Percentiles rank a stretch among this genome's conserved stretches.
Conservation (phyloP, 202 grass and related monocot genomes). For the Miscanthus sacchariflorus region DNA sequence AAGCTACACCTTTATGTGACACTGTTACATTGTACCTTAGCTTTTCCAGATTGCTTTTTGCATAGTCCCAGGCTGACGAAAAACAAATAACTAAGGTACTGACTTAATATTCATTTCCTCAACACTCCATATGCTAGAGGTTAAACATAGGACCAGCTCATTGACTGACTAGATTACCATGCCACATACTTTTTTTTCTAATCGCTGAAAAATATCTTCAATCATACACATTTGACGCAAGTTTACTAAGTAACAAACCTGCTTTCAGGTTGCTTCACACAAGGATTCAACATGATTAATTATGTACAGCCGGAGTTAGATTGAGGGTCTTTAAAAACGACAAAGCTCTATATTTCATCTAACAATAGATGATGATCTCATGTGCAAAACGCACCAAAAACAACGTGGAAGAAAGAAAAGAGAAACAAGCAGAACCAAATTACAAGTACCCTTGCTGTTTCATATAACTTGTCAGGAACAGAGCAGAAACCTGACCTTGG, state of each 20-base stretch:
- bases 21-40: constrained; percentile 19
- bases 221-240: neutral
- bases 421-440: constrained; percentile 46
- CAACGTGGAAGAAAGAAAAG: neutral
- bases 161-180: constrained; percentile 1
- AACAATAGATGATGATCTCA: constrained; percentile 44
- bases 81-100: constrained; percentile 24
- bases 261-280: constrained; percentile 29
- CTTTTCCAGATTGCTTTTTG: constrained; percentile 33
- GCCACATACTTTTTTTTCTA: neutral
- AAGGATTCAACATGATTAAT: constrained; percentile 7
- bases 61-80: constrained; percentile 39
- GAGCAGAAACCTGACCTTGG: constrained; percentile 53
- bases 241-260: constrained; percentile 7
- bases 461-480: constrained; percentile 46
- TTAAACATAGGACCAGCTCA: neutral
- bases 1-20: constrained; percentile 33
- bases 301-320: constrained; percentile 44
- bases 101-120: constrained; percentile 32
- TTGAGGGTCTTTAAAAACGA: constrained; percentile 9
- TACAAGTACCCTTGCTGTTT: constrained; percentile 43
- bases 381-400: constrained; percentile 41
- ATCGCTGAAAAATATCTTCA: neutral
- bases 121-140: constrained; percentile 44
- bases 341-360: constrained; percentile 54